These are phyloP conservation scores for Silene vulgaris DNA, from an alignment of 179 eudicot species.

Conservation along the genomic window DNA sequence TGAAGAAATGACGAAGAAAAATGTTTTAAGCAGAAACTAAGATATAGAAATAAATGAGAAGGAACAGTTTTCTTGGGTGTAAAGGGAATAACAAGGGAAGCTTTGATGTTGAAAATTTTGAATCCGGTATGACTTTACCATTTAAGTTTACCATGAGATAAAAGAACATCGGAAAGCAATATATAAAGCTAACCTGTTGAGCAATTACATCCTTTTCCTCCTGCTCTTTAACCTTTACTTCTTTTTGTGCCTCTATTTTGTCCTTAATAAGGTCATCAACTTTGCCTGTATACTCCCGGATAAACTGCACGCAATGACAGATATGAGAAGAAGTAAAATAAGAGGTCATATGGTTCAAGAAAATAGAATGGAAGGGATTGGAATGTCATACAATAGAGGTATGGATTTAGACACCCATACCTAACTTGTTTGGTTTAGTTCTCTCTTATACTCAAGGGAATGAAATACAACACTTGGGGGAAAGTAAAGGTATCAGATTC, in stretches of 20 bases:
- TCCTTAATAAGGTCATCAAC: slow-evolving; percentile 89
- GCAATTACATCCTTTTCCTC: slow-evolving; percentile 80
- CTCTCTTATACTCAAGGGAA: no score
- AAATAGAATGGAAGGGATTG: no score
- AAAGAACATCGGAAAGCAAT: background rate
- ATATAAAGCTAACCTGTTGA: slow-evolving; percentile 56
- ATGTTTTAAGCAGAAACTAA: background rate
- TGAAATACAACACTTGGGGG: no score
- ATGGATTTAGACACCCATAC: background rate
- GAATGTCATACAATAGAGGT: background rate
- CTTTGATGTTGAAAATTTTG: background rate
- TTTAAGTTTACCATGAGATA: background rate
- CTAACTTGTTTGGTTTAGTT: no score
- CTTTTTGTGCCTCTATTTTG: slow-evolving; percentile 71
- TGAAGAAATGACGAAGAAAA: background rate
- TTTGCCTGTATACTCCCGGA: slow-evolving; percentile 92
- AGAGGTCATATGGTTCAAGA: no score
- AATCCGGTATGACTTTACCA: background rate
- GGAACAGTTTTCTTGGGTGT: background rate
- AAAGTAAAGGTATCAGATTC: no score
- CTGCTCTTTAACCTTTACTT: slow-evolving; percentile 72
- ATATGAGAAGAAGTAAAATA: background rate
- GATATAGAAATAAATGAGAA: background rate
- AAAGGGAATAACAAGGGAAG: background rate
- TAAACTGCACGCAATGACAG: slow-evolving; percentile 49